Conservation (phyloP, 2,329 filamentous ascomycete genomes). For the Clarireedia homoeocarpa region DNA sequence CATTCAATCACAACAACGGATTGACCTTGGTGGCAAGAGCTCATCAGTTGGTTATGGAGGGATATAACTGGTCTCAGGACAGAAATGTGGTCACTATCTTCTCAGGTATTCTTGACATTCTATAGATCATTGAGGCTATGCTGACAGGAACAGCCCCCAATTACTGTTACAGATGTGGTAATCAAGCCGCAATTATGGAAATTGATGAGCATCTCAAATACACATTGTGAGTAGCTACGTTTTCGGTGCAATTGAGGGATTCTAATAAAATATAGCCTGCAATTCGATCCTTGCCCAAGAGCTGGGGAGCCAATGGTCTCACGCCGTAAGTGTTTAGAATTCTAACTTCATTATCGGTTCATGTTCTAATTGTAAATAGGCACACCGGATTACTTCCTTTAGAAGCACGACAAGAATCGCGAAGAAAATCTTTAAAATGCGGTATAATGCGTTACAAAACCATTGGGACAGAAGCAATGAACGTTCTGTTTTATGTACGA, state of each 20-base stretch:
- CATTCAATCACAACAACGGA: constrained; percentile 98
- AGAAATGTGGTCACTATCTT: constrained; percentile 98
- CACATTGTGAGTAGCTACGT: constrained; percentile 75
- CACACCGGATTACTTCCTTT: constrained; percentile 99
- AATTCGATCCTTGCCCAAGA: constrained; percentile 97
- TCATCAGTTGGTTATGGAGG: constrained; percentile 98
- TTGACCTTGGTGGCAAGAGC: constrained; percentile 91
- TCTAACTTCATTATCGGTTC: neutral
- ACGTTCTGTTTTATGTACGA: constrained; percentile 21
- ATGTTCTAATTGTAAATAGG: constrained; percentile 33
- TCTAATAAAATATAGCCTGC: constrained; percentile 59
- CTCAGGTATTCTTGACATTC: constrained; percentile 54
- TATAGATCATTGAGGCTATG: neutral
- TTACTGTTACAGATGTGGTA: constrained; percentile 98
- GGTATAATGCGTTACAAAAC: constrained; percentile 4
- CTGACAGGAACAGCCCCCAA: constrained; percentile 56
- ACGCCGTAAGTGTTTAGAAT: constrained; percentile 51
- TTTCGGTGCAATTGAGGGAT: neutral
- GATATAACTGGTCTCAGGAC: constrained; percentile 99
- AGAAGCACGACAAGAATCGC: constrained; percentile 30
- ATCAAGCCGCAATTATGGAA: constrained; percentile 99
- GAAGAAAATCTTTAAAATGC: constrained; percentile 8
- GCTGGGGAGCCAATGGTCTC: constrained; percentile 99
- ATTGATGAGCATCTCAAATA: constrained; percentile 99
- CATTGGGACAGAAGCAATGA: constrained; percentile 17